A percentile compares a stretch with the other conserved stretches of the same genome.
These are phyloP conservation scores for Bryum argenteum DNA, from an alignment of 225 moss, liverwort and hornwort species.

Conservation along the genomic window DNA sequence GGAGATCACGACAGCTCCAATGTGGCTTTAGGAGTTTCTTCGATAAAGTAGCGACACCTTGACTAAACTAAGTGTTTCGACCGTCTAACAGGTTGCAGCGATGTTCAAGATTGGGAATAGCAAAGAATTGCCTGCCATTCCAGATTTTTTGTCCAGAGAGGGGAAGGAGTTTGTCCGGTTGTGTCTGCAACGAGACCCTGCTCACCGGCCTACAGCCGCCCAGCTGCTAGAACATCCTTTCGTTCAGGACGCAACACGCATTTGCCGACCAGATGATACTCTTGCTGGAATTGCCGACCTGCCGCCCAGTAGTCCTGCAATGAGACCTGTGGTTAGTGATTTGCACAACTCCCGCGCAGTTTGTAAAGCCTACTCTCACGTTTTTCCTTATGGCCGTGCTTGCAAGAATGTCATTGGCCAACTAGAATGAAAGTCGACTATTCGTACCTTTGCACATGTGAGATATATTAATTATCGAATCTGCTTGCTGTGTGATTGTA, in stretches of 20 bases:
- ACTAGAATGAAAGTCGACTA: neutral
- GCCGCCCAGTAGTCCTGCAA: constrained; percentile 43
- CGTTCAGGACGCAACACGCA: constrained; percentile 65
- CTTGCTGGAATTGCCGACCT: constrained; percentile 56
- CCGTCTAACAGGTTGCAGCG: constrained; percentile 74
- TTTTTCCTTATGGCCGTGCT: neutral
- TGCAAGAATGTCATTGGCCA: neutral
- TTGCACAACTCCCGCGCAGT: neutral
- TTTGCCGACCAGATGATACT: constrained; percentile 58
- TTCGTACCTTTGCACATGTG: neutral
- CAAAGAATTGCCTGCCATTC: constrained; percentile 87
- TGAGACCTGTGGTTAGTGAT: constrained; percentile 72
- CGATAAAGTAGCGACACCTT: neutral
- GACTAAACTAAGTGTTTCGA: neutral
- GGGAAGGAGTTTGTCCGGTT: constrained; percentile 82
- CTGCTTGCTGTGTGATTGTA: constrained; percentile 39
- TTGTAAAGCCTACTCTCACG: neutral
- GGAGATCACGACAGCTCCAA: too few relatives aligned
- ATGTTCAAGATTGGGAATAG: constrained; percentile 99
- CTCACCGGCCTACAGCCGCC: constrained; percentile 72
- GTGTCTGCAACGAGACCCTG: constrained; percentile 86
- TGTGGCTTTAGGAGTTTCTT: neutral
- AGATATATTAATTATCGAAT: too few relatives aligned
- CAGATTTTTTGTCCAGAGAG: constrained; percentile 72
- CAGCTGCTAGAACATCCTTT: constrained; percentile 85